Evolutionary conservation across 2,329 filamentous ascomycete species (phyloP).

Genomic region (Fusarium setosum): DNA sequence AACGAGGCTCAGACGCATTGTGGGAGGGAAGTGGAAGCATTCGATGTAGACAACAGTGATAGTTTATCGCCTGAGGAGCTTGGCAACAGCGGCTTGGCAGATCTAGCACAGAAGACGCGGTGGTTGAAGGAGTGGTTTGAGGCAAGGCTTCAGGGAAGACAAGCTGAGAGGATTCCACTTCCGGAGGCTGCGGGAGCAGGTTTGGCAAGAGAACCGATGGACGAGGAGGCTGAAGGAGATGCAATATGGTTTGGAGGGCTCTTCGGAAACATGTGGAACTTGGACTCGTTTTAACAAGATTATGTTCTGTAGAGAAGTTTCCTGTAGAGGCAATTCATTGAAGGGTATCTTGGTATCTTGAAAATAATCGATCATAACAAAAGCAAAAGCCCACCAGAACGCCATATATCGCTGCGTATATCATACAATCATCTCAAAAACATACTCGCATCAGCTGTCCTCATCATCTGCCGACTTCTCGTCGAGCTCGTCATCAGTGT

Average conservation of each 20-base stretch:
- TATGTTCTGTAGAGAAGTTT: not conserved
- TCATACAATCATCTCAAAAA: constrained; percentile 5
- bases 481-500: constrained; percentile 8
- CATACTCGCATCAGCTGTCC: not conserved
- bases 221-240: not conserved
- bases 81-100: constrained; percentile 21
- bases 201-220: not conserved
- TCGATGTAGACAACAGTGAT: no score
- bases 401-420: not conserved
- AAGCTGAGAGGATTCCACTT: not conserved
- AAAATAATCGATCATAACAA: not conserved
- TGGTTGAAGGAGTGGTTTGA: constrained; percentile 49
- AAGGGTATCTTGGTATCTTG: constrained; percentile 23
- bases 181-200: not conserved
- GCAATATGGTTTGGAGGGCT: constrained; percentile 39
- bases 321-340: not conserved
- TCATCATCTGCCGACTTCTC: not conserved
- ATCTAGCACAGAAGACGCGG: constrained; percentile 37
- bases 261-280: constrained; percentile 39
- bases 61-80: no score
- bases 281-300: not conserved
- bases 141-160: constrained; percentile 31
- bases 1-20: constrained; percentile 19
- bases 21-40: constrained; percentile 7
- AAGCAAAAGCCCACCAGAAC: constrained; percentile 2